Base-by-base conservation (phyloP, 805 yeast genomes). In the Cyberlindnera veronae region DNA sequence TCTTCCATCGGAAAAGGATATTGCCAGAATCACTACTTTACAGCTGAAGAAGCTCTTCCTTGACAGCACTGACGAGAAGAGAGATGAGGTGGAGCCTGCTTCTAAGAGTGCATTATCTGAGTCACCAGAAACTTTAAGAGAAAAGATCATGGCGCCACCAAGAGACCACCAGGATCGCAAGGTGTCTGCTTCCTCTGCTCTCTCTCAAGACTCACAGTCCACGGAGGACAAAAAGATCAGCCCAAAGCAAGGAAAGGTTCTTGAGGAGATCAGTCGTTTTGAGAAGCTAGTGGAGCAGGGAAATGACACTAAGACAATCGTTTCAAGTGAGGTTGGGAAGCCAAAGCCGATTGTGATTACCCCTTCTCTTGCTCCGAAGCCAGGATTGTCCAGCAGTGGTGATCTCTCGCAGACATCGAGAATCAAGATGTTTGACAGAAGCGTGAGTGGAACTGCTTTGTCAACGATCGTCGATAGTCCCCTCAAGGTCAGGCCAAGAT, bases 1-100 rank as follows among this genome's bases (percentile, higher is more conserved):
- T 56, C 72, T 91, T 44, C 98, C 98, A 1, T 79, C 95, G 8
- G 98, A 93, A 60, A 86, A 82, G 54, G 99, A 93, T 70, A 85
- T 93, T 50, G 81, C 95, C 5, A 72, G 87, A 47, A 85, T 93
- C 32, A 90, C 99, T 2, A 84, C 95, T 4, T 81, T 82, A 51
- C 98, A 91, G 57, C 66, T 91, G 53, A 78, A 81, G 45, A 84
- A 81, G 49, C 70, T 90, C 35, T 80, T 91, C 50, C 63, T 76
- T 53, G 89, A 80, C 40, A 72, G 70, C 41, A 62, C 68, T 29
- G 58, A 46, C 23, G 58, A 48, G 32, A 54, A 39, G 51, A 49
- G 53, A 32, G 39, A 36, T 39, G 50, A 37, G 32, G 53, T 47
- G 12, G 54, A 45, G 22, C 43, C 35, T n/a, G 39, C 27, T 13